These are phyloP conservation scores for Lentinula lateritia DNA, from an alignment of 768 basidiomycete genomes.

Conservation along the genomic window DNA sequence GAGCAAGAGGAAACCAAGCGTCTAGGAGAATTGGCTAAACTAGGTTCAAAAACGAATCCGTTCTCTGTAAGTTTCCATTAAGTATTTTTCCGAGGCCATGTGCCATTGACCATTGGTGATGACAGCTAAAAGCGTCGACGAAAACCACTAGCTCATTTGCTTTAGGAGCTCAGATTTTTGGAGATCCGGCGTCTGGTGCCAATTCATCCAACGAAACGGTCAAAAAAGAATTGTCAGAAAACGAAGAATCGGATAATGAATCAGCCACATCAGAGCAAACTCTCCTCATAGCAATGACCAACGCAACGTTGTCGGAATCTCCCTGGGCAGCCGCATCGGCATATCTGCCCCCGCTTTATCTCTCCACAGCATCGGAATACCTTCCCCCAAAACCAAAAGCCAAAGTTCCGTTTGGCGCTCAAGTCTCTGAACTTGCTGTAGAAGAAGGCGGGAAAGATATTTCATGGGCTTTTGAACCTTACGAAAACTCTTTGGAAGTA, in stretches of 20 bases:
- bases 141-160: constrained; percentile 37
- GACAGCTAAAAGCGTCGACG: constrained; percentile 19
- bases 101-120: constrained; percentile 6
- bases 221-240: constrained; percentile 19
- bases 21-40: constrained; percentile 24
- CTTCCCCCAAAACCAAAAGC: constrained; percentile 51
- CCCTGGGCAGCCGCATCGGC: constrained; percentile 63
- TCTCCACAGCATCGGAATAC: constrained; percentile 73
- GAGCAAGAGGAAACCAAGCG: constrained; percentile 31
- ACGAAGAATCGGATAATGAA: constrained; percentile 28
- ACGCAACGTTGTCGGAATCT: constrained; percentile 49
- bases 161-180: constrained; percentile 67
- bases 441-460: constrained; percentile 33
- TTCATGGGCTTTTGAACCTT: constrained; percentile 65
- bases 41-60: constrained; percentile 47
- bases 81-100: background rate
- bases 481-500: constrained; percentile 73
- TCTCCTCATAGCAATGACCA: constrained; percentile 53
- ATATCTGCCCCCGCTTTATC: constrained; percentile 57
- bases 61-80: constrained; percentile 49
- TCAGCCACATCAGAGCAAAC: constrained; percentile 38
- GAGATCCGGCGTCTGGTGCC: constrained; percentile 21
- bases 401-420: constrained; percentile 37
- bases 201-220: constrained; percentile 8
- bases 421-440: constrained; percentile 36